phyloP scores from a whole-genome alignment of 2,329 filamentous ascomycete species.

The Botryotinia narcissicola region DNA sequence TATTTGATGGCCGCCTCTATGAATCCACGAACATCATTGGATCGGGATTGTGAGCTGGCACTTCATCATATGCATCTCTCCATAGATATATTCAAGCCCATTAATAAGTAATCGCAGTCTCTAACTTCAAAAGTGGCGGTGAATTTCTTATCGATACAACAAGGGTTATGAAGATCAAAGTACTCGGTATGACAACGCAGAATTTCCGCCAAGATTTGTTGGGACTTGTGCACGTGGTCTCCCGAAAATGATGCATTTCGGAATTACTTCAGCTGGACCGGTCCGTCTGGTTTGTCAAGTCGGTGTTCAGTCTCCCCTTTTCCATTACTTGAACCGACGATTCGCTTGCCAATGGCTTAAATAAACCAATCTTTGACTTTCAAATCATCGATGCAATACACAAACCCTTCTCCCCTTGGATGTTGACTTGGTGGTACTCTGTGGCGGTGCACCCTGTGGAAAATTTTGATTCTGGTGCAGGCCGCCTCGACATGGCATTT shows the following conservation, averaged over 20 bases:
- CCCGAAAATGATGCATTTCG: not conserved
- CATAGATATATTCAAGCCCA: not conserved
- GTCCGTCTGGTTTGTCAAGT: not conserved
- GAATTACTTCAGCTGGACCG: not conserved
- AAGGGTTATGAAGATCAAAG: constrained; percentile 1
- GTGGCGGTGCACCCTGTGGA: not conserved
- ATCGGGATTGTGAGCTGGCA: constrained; percentile 1
- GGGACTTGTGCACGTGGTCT: not conserved
- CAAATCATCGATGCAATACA: not conserved
- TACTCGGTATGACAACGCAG: constrained; percentile 8
- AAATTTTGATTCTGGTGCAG: not conserved
- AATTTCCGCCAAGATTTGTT: constrained; percentile 3
- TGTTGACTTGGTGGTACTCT: not conserved
- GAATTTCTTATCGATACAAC: constrained; percentile 6
- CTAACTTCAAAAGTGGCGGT: constrained; percentile 8
- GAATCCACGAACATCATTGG: not conserved
- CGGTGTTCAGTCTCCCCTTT: not conserved
- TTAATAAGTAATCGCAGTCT: constrained; percentile 1
- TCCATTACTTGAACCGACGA: not conserved
- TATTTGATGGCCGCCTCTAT: not conserved
- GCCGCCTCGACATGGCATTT: not conserved
- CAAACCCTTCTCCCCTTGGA: not conserved
- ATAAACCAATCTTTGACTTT: not conserved
- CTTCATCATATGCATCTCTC: not conserved
- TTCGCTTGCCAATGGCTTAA: not conserved